phyloP scores from a whole-genome alignment of 331 rosid species.

The Quercus phellos region DNA sequence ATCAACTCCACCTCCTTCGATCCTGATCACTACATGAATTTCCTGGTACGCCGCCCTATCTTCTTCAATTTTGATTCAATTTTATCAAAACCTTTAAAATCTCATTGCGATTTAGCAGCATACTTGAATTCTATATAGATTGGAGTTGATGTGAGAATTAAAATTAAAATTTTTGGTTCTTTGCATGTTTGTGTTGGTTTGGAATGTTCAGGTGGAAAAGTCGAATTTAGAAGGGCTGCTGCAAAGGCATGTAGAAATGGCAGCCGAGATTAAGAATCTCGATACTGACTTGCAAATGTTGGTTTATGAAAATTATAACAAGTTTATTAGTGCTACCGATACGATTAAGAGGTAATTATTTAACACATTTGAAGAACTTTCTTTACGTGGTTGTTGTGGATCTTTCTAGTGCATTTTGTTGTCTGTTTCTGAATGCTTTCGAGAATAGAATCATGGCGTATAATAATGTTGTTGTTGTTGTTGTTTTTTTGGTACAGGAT shows the following conservation, averaged over 20 bases:
- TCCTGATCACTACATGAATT: slow-evolving; percentile 82
- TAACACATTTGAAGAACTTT: background rate
- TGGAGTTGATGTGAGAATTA: background rate
- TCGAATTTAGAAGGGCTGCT: slow-evolving; percentile 77
- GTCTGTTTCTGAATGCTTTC: background rate
- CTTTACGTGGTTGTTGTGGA: background rate
- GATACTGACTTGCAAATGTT: slow-evolving; percentile 94
- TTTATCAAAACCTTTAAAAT: no score
- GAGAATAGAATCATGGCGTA: background rate
- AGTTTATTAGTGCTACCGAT: slow-evolving; percentile 87
- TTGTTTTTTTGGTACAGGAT: slow-evolving; percentile 41
- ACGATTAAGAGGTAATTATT: slow-evolving; percentile 62
- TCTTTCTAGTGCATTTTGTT: background rate
- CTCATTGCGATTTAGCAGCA: background rate
- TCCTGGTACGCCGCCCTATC: slow-evolving; percentile 45
- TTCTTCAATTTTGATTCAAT: background rate
- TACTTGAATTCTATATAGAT: background rate
- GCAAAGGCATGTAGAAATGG: slow-evolving; percentile 75
- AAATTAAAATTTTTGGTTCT: background rate
- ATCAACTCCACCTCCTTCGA: slow-evolving; percentile 73
- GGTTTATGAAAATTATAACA: slow-evolving; percentile 91
- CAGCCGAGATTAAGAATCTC: slow-evolving; percentile 94
- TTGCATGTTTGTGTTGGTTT: background rate
- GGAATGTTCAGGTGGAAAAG: slow-evolving; percentile 43
- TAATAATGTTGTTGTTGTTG: no score